Conservation (phyloP, 371 early-diverging fungal genomes). For the Parasitella parasitica region DNA sequence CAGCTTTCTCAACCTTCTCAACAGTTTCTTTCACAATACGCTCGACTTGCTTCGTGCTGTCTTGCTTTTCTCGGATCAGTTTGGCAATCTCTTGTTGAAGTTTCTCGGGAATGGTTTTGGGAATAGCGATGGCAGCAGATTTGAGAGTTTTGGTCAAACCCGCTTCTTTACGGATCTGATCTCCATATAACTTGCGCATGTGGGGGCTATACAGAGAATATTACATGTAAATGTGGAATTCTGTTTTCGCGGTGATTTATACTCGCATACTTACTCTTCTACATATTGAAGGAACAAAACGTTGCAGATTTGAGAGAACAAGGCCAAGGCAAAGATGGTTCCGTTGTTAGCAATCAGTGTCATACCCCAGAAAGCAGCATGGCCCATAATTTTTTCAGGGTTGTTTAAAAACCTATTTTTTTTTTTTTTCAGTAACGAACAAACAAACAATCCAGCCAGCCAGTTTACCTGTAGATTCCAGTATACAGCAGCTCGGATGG, state of each 20-base stretch:
- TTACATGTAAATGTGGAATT: no score
- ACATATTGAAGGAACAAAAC: slow-evolving; percentile 81
- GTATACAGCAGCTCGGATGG: slow-evolving; percentile 68
- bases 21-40: slow-evolving; percentile 61
- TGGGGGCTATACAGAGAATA: slow-evolving; percentile 56
- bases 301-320: slow-evolving; percentile 78
- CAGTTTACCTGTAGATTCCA: slow-evolving; percentile 76
- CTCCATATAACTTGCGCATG: slow-evolving; percentile 82
- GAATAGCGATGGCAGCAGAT: slow-evolving; percentile 36
- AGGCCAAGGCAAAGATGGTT: slow-evolving; percentile 74
- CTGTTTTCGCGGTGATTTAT: no score
- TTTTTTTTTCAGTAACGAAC: background rate
- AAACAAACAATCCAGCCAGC: background rate
- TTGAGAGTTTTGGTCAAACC: slow-evolving; percentile 67
- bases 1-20: slow-evolving; percentile 58
- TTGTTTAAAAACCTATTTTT: slow-evolving; percentile 73
- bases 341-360: slow-evolving; percentile 80
- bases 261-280: slow-evolving; percentile 56
- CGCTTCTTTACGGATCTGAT: slow-evolving; percentile 72
- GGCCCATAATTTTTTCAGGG: slow-evolving; percentile 88
- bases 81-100: slow-evolving; percentile 37
- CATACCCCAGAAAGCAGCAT: slow-evolving; percentile 89
- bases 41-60: slow-evolving; percentile 52
- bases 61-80: slow-evolving; percentile 38
- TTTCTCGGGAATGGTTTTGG: slow-evolving; percentile 31